These are phyloP conservation scores for Pseudogymnoascus sp. DNA, from an alignment of 2,329 filamentous ascomycete genomes.

Conservation along the genomic window DNA sequence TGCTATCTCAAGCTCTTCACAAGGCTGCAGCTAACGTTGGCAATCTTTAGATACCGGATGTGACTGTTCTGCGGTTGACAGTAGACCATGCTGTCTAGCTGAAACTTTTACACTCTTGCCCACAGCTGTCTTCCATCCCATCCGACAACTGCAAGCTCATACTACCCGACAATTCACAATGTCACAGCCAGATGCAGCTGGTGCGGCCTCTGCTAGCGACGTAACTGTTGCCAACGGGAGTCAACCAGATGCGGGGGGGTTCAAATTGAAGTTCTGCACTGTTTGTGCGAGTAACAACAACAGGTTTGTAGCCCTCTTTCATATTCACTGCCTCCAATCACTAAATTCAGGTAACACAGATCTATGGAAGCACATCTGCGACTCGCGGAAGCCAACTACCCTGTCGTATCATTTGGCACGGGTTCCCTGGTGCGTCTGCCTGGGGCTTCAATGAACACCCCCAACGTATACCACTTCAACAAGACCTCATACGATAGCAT, in stretches of 20 bases:
- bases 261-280: conserved; percentile 93
- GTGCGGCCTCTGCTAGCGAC: conserved; percentile 12
- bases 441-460: conserved; percentile 82
- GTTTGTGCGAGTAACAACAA: conserved; percentile 99
- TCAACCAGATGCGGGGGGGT: conserved; percentile 39
- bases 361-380: conserved; percentile 99
- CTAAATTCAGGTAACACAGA: conserved; percentile 36
- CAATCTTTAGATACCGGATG: neutral
- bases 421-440: conserved; percentile 90
- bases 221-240: conserved; percentile 18
- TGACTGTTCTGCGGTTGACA: conserved; percentile 7
- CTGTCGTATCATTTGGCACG: conserved; percentile 97
- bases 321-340: neutral
- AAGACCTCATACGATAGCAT: conserved; percentile 92
- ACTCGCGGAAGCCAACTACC: conserved; percentile 77
- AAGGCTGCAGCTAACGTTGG: conserved; percentile 8
- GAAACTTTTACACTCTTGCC: neutral
- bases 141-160: neutral
- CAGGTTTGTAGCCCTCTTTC: conserved; percentile 47
- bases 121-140: neutral
- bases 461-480: conserved; percentile 98
- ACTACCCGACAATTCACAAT: neutral
- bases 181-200: conserved; percentile 13
- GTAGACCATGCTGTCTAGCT: conserved; percentile 4
- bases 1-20: neutral